phyloP scores from a whole-genome alignment of 2,329 filamentous ascomycete species.

The Blastomyces percursus region DNA sequence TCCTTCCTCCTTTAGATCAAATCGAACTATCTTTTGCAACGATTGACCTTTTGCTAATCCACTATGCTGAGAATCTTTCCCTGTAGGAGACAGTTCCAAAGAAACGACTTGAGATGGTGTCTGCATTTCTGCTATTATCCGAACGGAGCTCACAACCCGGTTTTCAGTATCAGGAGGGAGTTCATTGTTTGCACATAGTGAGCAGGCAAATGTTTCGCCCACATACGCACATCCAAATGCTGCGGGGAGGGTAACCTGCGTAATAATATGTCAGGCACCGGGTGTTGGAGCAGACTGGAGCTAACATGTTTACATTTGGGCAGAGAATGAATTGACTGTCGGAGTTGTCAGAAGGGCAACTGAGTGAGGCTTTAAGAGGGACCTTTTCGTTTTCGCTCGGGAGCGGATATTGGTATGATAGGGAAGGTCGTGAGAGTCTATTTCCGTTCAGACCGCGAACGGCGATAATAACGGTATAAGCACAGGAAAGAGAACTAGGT shows the following conservation, averaged over 20 bases:
- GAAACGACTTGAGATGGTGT: slow-evolving; percentile 65
- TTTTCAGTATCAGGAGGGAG: slow-evolving; percentile 32
- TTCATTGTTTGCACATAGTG: slow-evolving; percentile 92
- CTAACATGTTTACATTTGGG: slow-evolving; percentile 35
- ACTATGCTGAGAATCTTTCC: slow-evolving; percentile 38
- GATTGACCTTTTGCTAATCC: slow-evolving; percentile 39
- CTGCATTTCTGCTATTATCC: slow-evolving; percentile 89
- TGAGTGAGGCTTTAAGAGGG: slow-evolving; percentile 57
- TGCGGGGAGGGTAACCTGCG: slow-evolving; percentile 67
- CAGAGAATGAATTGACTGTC: slow-evolving; percentile 46
- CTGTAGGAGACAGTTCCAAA: slow-evolving; percentile 43
- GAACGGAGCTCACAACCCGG: slow-evolving; percentile 58
- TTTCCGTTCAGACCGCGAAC: background rate
- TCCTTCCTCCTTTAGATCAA: slow-evolving; percentile 87
- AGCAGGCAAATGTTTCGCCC: slow-evolving; percentile 89
- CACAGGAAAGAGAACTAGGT: background rate
- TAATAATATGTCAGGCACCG: background rate
- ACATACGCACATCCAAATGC: slow-evolving; percentile 93
- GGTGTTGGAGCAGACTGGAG: background rate
- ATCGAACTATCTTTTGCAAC: slow-evolving; percentile 69
- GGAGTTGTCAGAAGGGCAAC: slow-evolving; percentile 49
- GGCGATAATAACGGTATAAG: background rate
- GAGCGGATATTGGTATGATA: slow-evolving; percentile 36
- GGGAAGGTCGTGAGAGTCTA: slow-evolving; percentile 63
- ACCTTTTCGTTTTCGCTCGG: slow-evolving; percentile 39